These are phyloP conservation scores for Hypoxylon trugodes DNA, from an alignment of 495 filamentous ascomycete species.

Conservation along the genomic window DNA sequence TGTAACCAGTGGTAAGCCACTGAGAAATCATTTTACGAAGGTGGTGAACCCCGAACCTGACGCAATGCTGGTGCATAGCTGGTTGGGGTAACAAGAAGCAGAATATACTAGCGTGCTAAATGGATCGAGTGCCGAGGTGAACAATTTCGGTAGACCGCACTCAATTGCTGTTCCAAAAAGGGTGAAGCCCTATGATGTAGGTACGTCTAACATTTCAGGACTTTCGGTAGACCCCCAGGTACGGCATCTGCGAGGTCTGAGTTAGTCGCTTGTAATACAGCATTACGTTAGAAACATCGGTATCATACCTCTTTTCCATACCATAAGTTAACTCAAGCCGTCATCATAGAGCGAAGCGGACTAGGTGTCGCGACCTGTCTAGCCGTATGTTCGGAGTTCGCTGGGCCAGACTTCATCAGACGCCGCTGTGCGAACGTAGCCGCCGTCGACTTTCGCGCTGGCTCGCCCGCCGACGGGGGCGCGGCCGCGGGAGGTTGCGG, in stretches of 20 bases:
- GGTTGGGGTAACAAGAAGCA: slow-evolving; percentile 20
- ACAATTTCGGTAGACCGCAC: slow-evolving; percentile 3
- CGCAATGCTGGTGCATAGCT: background rate
- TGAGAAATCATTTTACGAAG: slow-evolving; percentile 17
- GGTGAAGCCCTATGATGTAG: slow-evolving; percentile 36
- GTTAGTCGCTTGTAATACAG: slow-evolving; percentile 38
- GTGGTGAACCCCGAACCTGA: slow-evolving; percentile 8
- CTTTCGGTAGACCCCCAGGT: slow-evolving; percentile 32
- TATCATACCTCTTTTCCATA: slow-evolving; percentile 39
- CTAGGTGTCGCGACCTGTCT: slow-evolving; percentile 60
- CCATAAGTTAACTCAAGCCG: slow-evolving; percentile 58
- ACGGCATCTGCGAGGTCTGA: slow-evolving; percentile 24
- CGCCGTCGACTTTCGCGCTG: slow-evolving; percentile 48
- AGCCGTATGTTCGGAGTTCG: slow-evolving; percentile 47
- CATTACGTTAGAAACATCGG: background rate
- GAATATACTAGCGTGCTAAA: slow-evolving; percentile 21
- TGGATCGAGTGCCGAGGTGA: slow-evolving; percentile 14
- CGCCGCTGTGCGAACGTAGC: slow-evolving; percentile 44
- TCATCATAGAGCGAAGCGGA: slow-evolving; percentile 68
- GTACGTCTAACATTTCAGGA: slow-evolving; percentile 22
- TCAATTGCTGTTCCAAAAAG: slow-evolving; percentile 27
- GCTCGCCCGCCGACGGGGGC: slow-evolving; percentile 48
- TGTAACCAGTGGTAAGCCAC: slow-evolving; percentile 21
- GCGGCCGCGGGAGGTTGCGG: slow-evolving; percentile 50
- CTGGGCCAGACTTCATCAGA: slow-evolving; percentile 48